Evolutionary conservation across 192 early-diverging fungal genomes (phyloP), one percentile per base, ranked within the genome.

Genomic region (Mortierella hygrophila): DNA sequence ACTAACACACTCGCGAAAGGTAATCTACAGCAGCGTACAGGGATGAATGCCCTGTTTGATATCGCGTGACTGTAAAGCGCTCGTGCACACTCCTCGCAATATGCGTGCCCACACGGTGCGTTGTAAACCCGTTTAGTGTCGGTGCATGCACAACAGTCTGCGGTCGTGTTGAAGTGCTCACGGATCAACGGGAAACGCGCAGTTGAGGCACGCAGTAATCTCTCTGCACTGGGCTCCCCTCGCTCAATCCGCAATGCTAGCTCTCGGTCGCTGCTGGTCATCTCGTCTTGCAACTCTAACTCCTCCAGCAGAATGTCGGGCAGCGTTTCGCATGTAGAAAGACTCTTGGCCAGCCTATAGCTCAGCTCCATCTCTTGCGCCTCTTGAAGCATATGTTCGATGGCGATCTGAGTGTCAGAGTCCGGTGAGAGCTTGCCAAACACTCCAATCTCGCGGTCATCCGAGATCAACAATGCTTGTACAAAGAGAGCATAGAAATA

Each of bases 11-110:
- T 13, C 0, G 74, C 21, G 18, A 76, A 76, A 13, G 52, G 74
- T 26, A 44, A 18, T 76, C 60, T 82, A 32, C 81, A 82, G 75
- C 81, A 82, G 1, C 81, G 81, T 54, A 82, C 81, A 26, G 75
- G 81, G 11, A 82, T 77, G 44, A 77, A 72, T 23, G 60, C 0
- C 81, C 74, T 76, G 35, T 82, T 60, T 26, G 52, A 52, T 44
- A 82, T 72, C 41, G 81, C 81, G 21, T 65, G 70, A 1, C 26
- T 3, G 44, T 63, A 82, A 2, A 77, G 70, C 18, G 81, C 77
- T 29, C 68, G 70, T 42, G 81, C 81, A 57, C 81, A 82, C 7
- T 63, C 81, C 21, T 65, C 26, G 32, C 75, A 82, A 26, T 82
- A 82, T 10, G 42, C 42, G 52, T 82, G 81, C n/a, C 52, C 69